Evolutionary conservation across 257 asterid species (phyloP).

Genomic region (Lycium barbarum): DNA sequence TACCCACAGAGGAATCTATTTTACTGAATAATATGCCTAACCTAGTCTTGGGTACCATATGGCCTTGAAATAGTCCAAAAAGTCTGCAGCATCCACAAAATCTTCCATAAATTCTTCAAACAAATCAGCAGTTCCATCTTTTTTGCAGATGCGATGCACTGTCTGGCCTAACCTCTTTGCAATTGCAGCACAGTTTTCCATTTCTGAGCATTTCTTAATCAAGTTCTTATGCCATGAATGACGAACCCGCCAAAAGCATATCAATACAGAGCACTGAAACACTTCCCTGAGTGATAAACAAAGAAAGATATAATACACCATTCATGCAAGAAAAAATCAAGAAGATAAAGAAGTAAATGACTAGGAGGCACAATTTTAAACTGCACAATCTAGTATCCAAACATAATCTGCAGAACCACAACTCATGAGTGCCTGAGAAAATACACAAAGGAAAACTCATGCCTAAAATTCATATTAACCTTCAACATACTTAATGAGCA

Average conservation of each 20-base stretch:
- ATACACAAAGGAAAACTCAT: conserved; percentile 17
- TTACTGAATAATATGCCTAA: conserved; percentile 32
- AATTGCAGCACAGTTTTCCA: conserved; percentile 56
- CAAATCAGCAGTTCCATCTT: conserved; percentile 48
- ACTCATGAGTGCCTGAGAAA: not conserved
- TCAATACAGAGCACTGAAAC: conserved; percentile 81
- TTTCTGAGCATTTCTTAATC: conserved; percentile 66
- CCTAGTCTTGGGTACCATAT: conserved; percentile 87
- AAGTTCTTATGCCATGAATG: conserved; percentile 92
- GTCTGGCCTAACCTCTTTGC: conserved; percentile 67
- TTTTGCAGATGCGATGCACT: conserved; percentile 61
- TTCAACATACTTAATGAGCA: not conserved
- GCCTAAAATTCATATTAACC: conserved; percentile 2
- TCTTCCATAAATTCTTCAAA: conserved; percentile 65
- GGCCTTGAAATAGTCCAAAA: conserved; percentile 86
- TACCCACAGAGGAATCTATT: not conserved
- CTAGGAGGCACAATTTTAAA: conserved; percentile 20
- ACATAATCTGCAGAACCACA: conserved; percentile 9
- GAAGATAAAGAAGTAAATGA: conserved; percentile 20
- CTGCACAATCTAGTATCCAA: conserved; percentile 21
- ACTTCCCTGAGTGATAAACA: conserved; percentile 62
- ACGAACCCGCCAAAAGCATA: conserved; percentile 95
- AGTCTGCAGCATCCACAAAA: conserved; percentile 65
- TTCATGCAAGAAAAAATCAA: conserved; percentile 34
- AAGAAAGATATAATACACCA: conserved; percentile 26